Conservation (phyloP, 441 rosid genomes). For the Bocquillonia castaneifolia region DNA sequence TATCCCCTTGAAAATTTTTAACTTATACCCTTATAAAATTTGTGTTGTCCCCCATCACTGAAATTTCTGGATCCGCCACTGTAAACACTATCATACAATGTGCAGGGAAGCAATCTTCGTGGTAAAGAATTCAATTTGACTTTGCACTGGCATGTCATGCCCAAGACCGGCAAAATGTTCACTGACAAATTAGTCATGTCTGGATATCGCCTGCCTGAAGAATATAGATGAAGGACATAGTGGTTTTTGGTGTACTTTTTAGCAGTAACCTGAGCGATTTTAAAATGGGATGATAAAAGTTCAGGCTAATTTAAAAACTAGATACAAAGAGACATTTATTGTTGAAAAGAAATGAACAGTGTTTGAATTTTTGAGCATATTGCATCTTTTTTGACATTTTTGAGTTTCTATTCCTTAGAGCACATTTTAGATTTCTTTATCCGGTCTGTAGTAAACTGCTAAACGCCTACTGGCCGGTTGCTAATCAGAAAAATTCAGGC, state of each 20-base stretch:
- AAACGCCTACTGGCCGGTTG: too few species aligned
- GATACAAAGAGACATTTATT: constrained; percentile 15
- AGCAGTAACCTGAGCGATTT: constrained; percentile 34
- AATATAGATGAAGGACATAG: constrained; percentile 49
- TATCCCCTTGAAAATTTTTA: too few species aligned
- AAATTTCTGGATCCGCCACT: too few species aligned
- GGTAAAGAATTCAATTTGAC: constrained; percentile 94
- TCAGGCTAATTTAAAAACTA: constrained; percentile 20
- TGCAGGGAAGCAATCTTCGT: constrained; percentile 78
- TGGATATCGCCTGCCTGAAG: constrained; percentile 77
- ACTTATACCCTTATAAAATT: too few species aligned
- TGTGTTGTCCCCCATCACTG: too few species aligned
- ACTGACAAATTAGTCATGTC: constrained; percentile 71
- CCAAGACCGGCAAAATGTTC: constrained; percentile 94
- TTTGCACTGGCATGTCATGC: constrained; percentile 98
- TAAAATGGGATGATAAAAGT: constrained; percentile 17
- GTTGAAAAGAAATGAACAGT: constrained; percentile 3
- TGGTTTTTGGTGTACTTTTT: constrained; percentile 7
- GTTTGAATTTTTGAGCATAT: constrained; percentile 14
- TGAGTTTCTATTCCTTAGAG: too few species aligned
- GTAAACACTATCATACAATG: constrained; percentile 9
- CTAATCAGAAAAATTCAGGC: too few species aligned
- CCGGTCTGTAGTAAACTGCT: too few species aligned
- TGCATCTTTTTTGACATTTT: too few species aligned
- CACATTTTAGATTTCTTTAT: not conserved